These are phyloP conservation scores for Phytophthora brassicae DNA, from an alignment of 352 stramenopile genomes.

Conservation along the genomic window DNA sequence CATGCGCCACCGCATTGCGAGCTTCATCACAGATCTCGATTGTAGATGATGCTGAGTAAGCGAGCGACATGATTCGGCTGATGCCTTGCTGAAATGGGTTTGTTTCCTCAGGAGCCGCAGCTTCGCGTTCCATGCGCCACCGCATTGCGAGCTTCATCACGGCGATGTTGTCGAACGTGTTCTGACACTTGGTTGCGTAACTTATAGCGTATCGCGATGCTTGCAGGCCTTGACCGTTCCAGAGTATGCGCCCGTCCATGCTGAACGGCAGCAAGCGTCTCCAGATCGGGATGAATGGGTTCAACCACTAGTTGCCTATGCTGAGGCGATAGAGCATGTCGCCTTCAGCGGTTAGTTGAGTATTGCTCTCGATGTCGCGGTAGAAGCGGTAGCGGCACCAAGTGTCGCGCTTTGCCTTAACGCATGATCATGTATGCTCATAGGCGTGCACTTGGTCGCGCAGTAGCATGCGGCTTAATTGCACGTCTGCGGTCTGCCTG, in stretches of 20 bases:
- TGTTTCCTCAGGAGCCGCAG: neutral
- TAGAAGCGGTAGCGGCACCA: neutral
- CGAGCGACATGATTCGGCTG: neutral
- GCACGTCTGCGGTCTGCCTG: neutral
- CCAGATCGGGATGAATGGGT: neutral
- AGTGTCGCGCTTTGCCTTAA: neutral
- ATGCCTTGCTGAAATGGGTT: neutral
- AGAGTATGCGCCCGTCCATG: neutral
- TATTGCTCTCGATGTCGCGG: neutral
- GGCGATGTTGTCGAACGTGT: neutral
- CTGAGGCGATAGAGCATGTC: neutral
- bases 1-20: neutral
- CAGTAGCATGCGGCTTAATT: neutral
- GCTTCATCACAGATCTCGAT: neutral
- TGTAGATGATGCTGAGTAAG: neutral
- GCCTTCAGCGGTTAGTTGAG: neutral
- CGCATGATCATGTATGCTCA: neutral
- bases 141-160: neutral
- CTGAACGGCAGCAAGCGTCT: neutral
- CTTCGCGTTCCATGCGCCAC: neutral
- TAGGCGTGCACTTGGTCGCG: neutral
- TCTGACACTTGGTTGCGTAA: neutral
- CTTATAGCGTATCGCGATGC: neutral
- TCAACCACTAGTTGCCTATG: neutral
- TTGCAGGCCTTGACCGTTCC: neutral